A percentile compares a stretch with the other conserved stretches of the same genome.
These are phyloP conservation scores for Harrya chromipes DNA, from an alignment of 768 basidiomycete species.

Conservation along the genomic window DNA sequence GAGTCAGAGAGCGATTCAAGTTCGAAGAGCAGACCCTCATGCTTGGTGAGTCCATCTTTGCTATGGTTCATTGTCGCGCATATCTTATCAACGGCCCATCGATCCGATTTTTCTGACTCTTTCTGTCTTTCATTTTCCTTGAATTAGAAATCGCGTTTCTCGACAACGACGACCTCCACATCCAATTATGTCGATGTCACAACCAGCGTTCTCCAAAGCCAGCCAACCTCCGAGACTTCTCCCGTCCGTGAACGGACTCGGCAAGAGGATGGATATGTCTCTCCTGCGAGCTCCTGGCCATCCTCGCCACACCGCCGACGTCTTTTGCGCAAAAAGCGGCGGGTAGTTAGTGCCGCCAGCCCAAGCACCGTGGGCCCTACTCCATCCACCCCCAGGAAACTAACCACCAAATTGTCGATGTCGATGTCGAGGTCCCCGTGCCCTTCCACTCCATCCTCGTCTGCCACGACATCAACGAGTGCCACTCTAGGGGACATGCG, in stretches of 20 bases:
- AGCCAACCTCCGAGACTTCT: background rate
- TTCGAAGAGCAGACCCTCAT: background rate
- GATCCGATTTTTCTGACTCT: background rate
- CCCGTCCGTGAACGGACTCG: constrained; percentile 4
- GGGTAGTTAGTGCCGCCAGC: constrained; percentile 4
- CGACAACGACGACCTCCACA: constrained; percentile 34
- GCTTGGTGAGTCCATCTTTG: constrained; percentile 15
- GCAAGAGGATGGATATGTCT: constrained; percentile 1
- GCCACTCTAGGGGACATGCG: background rate
- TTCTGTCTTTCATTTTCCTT: background rate
- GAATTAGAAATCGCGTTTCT: constrained; percentile 34
- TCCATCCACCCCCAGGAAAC: constrained; percentile 15
- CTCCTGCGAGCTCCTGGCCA: constrained; percentile 24
- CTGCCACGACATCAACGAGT: background rate
- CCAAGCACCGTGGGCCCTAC: constrained; percentile 1
- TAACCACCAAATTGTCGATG: background rate
- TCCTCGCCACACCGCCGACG: constrained; percentile 22
- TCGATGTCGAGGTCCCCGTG: constrained; percentile 4
- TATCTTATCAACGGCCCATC: background rate
- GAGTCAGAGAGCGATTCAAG: constrained; percentile 17
- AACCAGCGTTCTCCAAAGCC: constrained; percentile 1
- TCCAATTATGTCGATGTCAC: constrained; percentile 28
- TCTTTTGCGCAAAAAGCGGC: constrained; percentile 31
- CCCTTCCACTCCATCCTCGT: constrained; percentile 2
- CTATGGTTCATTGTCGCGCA: background rate